A percentile compares a stretch with the other conserved stretches of the same genome.
These are phyloP conservation scores for Camellia lanceoleosa DNA, from an alignment of 148 eudicot genomes.

Conservation along the genomic window DNA sequence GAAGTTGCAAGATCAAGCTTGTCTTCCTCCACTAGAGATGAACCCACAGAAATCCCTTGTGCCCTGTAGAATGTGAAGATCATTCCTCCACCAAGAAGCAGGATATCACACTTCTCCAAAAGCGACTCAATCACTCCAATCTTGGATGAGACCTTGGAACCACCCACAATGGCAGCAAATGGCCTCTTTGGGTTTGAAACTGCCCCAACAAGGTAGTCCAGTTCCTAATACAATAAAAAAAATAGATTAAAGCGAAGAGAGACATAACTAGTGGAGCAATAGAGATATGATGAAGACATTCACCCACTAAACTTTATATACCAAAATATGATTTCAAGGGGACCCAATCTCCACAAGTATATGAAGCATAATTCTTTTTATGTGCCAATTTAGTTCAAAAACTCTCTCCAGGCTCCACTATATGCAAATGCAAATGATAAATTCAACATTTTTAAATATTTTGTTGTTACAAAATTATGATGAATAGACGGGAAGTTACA, in stretches of 20 bases:
- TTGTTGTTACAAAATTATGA: not conserved
- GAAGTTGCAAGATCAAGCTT: conserved; percentile 78
- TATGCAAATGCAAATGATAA: not conserved
- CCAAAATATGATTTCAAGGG: not conserved
- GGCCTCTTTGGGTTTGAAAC: conserved; percentile 85
- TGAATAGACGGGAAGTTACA: not conserved
- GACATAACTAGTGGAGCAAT: not conserved
- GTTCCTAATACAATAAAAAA: conserved; percentile 47
- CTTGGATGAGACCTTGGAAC: conserved; percentile 82
- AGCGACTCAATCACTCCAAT: conserved; percentile 86
- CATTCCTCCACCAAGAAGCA: conserved; percentile 94
- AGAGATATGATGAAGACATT: not conserved
- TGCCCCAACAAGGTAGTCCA: conserved; percentile 89
- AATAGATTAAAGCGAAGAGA: not conserved
- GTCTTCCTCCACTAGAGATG: conserved; percentile 86
- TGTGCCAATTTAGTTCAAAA: not conserved
- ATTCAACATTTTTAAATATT: not conserved
- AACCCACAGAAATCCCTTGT: conserved; percentile 86
- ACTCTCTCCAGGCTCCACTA: not conserved
- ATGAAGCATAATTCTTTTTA: not conserved
- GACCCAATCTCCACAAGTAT: conserved; percentile 1
- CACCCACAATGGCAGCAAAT: conserved; percentile 93
- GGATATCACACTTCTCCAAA: conserved; percentile 74
- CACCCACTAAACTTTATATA: not conserved
- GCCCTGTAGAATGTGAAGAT: conserved; percentile 89